Percentiles rank a stretch among this genome's conserved stretches.
Conservation (phyloP, 176 grass and related monocot genomes). For the Cymbopogon citratus region DNA sequence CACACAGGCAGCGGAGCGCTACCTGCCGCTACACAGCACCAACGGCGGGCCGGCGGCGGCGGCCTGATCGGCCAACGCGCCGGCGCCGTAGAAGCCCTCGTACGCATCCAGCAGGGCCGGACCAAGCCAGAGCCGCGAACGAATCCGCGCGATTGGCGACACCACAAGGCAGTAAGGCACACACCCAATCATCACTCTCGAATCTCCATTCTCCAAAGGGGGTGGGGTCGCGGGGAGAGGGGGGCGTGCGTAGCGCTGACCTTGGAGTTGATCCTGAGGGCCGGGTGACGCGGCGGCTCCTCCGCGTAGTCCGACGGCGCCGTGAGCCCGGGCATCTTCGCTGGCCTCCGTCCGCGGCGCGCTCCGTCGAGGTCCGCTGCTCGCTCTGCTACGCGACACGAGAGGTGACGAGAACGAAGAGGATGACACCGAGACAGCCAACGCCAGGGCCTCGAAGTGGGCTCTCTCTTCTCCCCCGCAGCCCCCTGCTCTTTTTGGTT, state of each 20-base stretch:
- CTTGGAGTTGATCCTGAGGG: conserved; percentile 84
- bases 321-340: conserved; percentile 64
- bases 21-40: neutral
- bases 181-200: neutral
- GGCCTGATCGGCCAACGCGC: neutral
- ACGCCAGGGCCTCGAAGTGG: neutral
- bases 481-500: too few relatives aligned
- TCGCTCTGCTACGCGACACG: neutral
- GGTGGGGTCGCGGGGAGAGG: neutral
- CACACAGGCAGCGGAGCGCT: too few relatives aligned
- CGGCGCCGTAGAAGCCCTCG: neutral
- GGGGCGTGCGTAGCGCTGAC: conserved; percentile 14
- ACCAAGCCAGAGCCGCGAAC: neutral
- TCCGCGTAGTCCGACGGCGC: conserved; percentile 63
- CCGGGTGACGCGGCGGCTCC: conserved; percentile 77
- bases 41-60: neutral
- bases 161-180: neutral
- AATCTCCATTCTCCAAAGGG: neutral
- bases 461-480: too few relatives aligned
- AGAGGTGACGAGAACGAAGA: neutral
- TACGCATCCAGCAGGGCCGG: neutral
- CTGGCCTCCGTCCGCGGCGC: neutral
- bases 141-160: neutral
- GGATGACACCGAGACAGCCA: neutral
- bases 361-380: neutral